These are phyloP conservation scores for Pestalotiopsis sp. DNA, from an alignment of 2,329 filamentous ascomycete species.

Conservation along the genomic window DNA sequence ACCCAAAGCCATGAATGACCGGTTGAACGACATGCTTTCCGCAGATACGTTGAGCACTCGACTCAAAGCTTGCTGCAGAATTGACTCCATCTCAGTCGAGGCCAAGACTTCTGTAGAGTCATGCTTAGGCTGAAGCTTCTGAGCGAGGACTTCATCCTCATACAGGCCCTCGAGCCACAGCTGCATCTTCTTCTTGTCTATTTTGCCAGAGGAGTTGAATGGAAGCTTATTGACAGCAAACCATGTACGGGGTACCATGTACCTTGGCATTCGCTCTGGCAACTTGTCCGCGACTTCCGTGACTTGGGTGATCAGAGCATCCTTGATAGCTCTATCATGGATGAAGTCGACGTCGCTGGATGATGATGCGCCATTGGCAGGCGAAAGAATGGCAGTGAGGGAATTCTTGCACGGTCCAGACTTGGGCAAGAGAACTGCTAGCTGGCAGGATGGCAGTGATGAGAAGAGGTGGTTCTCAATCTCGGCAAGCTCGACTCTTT, in stretches of 20 bases:
- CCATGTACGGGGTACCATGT: conserved; percentile 18
- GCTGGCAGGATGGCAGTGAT: conserved; percentile 5
- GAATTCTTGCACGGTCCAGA: conserved; percentile 17
- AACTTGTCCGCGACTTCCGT: conserved; percentile 10
- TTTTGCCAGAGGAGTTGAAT: conserved; percentile 17
- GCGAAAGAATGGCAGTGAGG: conserved; percentile 25
- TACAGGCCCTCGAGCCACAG: conserved; percentile 15
- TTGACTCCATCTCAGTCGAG: conserved; percentile 10
- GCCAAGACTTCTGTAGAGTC: conserved; percentile 3
- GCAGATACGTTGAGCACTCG: conserved; percentile 13
- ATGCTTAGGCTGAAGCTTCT: conserved; percentile 3
- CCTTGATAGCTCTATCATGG: conserved; percentile 25
- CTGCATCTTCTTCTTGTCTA: conserved; percentile 14
- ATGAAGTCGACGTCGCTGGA: conserved; percentile 23
- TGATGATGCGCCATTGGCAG: conserved; percentile 22
- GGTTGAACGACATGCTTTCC: conserved; percentile 5
- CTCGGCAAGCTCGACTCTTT: conserved; percentile 13
- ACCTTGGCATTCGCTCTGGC: conserved; percentile 13
- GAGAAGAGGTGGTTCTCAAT: conserved; percentile 14
- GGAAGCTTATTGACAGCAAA: conserved; percentile 14
- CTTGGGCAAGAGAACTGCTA: neutral
- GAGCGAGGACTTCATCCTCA: neutral
- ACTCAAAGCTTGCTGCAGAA: conserved; percentile 14
- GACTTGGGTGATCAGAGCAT: neutral
- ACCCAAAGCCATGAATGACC: conserved; percentile 10